Evolutionary conservation across 2,329 filamentous ascomycete species (phyloP).

Genomic region (Xylariaceae sp.): DNA sequence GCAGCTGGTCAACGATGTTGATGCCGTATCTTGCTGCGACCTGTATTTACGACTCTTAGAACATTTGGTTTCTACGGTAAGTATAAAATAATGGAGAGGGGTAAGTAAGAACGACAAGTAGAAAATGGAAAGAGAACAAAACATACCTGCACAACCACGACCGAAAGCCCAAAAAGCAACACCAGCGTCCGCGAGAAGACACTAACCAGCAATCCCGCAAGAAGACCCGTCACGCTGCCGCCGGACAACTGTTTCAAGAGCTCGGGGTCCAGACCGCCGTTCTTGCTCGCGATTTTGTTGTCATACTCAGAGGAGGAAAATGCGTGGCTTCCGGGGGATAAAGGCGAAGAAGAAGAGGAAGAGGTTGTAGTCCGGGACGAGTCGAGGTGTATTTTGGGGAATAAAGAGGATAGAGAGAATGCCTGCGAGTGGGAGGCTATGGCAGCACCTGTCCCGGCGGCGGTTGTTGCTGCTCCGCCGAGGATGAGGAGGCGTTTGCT

Average conservation of each 20-base stretch:
- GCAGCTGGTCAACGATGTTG: conserved; percentile 30
- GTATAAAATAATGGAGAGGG: neutral
- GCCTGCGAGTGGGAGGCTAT: too few relatives aligned
- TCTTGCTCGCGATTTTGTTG: too few relatives aligned
- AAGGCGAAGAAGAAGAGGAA: too few relatives aligned
- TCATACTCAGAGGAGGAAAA: too few relatives aligned
- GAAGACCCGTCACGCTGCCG: conserved; percentile 54
- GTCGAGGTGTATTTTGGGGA: too few relatives aligned
- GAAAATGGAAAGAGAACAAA: neutral
- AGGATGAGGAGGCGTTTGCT: neutral
- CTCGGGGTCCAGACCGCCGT: conserved; percentile 34
- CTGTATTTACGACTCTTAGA: conserved; percentile 18
- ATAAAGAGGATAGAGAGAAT: too few relatives aligned
- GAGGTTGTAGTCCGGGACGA: too few relatives aligned
- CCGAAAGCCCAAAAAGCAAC: conserved; percentile 60
- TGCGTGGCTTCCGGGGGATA: too few relatives aligned
- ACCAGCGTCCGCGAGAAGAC: conserved; percentile 69
- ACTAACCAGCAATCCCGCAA: conserved; percentile 61
- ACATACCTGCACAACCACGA: conserved; percentile 59
- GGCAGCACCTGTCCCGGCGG: too few relatives aligned
- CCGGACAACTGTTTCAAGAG: conserved; percentile 49
- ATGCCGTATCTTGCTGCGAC: conserved; percentile 33
- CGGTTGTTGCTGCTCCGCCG: too few relatives aligned
- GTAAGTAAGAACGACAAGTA: neutral
- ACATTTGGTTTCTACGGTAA: neutral